Evolutionary conservation across 176 grass and related monocot species (phyloP).

Genomic region (Triticum dicoccoides): DNA sequence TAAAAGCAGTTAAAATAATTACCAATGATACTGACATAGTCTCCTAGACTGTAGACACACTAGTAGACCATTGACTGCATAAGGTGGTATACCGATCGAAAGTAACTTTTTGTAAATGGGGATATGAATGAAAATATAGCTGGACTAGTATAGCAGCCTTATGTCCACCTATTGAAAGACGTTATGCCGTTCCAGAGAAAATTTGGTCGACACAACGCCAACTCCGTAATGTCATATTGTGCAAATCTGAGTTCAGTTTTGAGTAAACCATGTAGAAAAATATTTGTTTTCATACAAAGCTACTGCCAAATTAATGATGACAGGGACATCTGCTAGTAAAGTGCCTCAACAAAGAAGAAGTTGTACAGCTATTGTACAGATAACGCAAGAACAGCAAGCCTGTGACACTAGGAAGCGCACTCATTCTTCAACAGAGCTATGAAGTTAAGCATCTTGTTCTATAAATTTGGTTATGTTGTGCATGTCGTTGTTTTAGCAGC

Average conservation of each 20-base stretch:
- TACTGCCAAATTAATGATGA: neutral
- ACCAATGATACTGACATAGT: neutral
- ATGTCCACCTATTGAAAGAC: neutral
- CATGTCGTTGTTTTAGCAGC: neutral
- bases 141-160: neutral
- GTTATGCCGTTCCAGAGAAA: neutral
- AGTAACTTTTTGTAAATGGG: neutral
- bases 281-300: neutral
- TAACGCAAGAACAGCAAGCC: neutral
- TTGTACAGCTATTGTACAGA: neutral
- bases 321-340: neutral
- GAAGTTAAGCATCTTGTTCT: neutral
- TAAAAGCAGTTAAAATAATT: neutral
- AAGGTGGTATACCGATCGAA: neutral
- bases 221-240: neutral
- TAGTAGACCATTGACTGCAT: neutral
- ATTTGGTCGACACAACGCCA: neutral
- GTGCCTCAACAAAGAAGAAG: neutral
- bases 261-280: neutral
- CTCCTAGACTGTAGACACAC: neutral
- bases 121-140: neutral
- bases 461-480: neutral
- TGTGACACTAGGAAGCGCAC: neutral
- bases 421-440: neutral
- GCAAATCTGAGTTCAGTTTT: neutral